Percentiles rank a stretch among this genome's conserved stretches.
phyloP scores from a whole-genome alignment of 805 yeast genomes.

The Hanseniaspora pseudoguilliermondii region DNA sequence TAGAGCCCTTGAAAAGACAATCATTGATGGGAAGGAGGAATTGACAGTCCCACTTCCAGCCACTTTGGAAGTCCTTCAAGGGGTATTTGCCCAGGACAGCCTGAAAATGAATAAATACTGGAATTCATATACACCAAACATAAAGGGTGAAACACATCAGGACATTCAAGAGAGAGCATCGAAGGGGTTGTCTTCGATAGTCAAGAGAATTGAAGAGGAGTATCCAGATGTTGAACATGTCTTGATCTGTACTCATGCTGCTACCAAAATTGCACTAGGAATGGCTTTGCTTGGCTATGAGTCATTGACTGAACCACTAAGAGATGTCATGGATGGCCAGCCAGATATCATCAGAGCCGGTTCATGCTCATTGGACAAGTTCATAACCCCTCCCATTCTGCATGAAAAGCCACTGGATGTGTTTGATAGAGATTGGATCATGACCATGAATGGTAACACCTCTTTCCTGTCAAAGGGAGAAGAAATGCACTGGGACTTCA shows the following conservation, averaged over 20 bases:
- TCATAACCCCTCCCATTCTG: conserved; percentile 23
- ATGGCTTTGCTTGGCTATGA: conserved; percentile 50
- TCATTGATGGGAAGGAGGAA: conserved; percentile 4
- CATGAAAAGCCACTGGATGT: conserved; percentile 9
- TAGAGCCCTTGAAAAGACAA: conserved; percentile 31
- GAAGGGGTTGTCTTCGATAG: conserved; percentile 41
- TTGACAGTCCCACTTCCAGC: conserved; percentile 57
- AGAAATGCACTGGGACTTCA: conserved; percentile 89
- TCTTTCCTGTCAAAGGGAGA: conserved; percentile 64
- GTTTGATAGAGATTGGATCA: conserved; percentile 36
- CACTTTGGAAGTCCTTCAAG: conserved; percentile 33
- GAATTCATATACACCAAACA: conserved; percentile 47
- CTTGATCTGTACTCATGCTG: conserved; percentile 82
- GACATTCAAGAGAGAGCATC: conserved; percentile 55
- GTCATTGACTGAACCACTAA: conserved; percentile 18
- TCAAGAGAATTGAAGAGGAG: conserved; percentile 42
- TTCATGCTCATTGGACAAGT: conserved; percentile 71
- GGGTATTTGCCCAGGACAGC: conserved; percentile 36
- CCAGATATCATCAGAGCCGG: conserved; percentile 46
- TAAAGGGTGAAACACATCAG: conserved; percentile 59
- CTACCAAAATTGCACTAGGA: conserved; percentile 79
- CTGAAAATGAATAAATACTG: conserved; percentile 37
- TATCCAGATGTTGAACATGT: conserved; percentile 52
- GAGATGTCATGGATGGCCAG: conserved; percentile 7
- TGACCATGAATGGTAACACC: conserved; percentile 59